Base-by-base conservation (phyloP, 345 rosid species). In the Kernera saxatilis region DNA sequence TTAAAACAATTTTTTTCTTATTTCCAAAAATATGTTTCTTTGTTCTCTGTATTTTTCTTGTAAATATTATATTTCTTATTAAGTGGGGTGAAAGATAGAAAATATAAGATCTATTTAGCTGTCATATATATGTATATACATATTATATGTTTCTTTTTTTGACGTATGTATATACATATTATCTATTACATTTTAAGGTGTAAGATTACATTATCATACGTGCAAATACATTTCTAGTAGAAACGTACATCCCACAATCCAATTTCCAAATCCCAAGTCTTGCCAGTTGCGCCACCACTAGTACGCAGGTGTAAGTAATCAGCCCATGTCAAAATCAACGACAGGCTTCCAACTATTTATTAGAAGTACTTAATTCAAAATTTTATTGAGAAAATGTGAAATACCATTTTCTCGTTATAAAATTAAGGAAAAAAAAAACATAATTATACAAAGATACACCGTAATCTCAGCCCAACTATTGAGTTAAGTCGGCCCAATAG, bases 401-500 rank as follows among this genome's bases (percentile, higher is more conserved):
- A 21, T 55, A 5, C 40, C 41, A 18, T 60, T 43, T 18, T 5
- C 61, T 43, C 45, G 40, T 45, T 12, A 29, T 18, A 6, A 44
- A 63, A 18, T 15, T 5, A 30, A 61, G 18, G 15, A 6, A 29
- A 61, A 43, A 27, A 2, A 26, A n/a, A n/a, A 25, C 9, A 12
- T 5, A 8, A 15, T 21, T 4, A 8, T 2, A 26, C 13, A 13
- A n/a, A 26, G 44, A 55, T 56, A 26, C 50, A 25, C 12, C 26
- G 3, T 15, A 57, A 56, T 4, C 21, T 50, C 40, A 65, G 67
- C 67, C 72, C 72, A 73, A 57, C 15, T 56, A 46, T 14, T 36
- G 15, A 25, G 4, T 35, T 13, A 64, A 19, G 65, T 57, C 67
- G 45, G 77, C 77, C 77, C 72, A 57, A 27, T 27, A 27, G 4